A percentile compares a stretch with the other conserved stretches of the same genome.
Conservation (phyloP, 331 rosid species). For the Dryas integrifolia region DNA sequence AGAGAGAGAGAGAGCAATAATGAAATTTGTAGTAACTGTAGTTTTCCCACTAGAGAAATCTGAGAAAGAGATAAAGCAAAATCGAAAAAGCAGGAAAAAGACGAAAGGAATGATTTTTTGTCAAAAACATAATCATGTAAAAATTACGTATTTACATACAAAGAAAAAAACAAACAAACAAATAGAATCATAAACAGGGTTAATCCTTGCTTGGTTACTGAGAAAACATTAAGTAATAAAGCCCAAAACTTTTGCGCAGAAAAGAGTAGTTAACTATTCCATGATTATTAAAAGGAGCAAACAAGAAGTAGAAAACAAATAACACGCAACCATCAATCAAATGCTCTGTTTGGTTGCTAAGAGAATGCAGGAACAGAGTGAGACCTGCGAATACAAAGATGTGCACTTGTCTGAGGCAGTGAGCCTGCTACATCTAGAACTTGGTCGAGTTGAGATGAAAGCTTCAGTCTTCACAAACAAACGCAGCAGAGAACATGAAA, state of each 20-base stretch:
- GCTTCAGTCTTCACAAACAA: background rate
- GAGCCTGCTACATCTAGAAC: background rate
- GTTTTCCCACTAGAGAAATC: slow-evolving; percentile 56
- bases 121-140: slow-evolving; percentile 50
- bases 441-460: background rate
- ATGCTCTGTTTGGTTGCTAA: background rate
- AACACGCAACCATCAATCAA: slow-evolving; percentile 1
- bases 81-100: slow-evolving; percentile 69
- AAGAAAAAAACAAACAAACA: slow-evolving; percentile 17
- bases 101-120: slow-evolving; percentile 58
- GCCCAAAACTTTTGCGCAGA: background rate
- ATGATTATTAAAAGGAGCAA: background rate
- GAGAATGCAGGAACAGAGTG: background rate
- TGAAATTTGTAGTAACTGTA: slow-evolving; percentile 34
- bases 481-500: slow-evolving; percentile 6
- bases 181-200: slow-evolving; percentile 12
- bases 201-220: slow-evolving; percentile 21
- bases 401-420: background rate
- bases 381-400: background rate
- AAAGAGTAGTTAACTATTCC: slow-evolving; percentile 8
- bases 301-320: background rate
- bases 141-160: slow-evolving; percentile 32
- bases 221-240: slow-evolving; percentile 27
- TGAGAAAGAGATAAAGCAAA: slow-evolving; percentile 50
- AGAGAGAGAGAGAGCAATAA: slow-evolving; percentile 18